Percentiles rank a stretch among this genome's conserved stretches.
phyloP scores from a whole-genome alignment of 176 grass and related monocot species.

The Oryza glaberrima region DNA sequence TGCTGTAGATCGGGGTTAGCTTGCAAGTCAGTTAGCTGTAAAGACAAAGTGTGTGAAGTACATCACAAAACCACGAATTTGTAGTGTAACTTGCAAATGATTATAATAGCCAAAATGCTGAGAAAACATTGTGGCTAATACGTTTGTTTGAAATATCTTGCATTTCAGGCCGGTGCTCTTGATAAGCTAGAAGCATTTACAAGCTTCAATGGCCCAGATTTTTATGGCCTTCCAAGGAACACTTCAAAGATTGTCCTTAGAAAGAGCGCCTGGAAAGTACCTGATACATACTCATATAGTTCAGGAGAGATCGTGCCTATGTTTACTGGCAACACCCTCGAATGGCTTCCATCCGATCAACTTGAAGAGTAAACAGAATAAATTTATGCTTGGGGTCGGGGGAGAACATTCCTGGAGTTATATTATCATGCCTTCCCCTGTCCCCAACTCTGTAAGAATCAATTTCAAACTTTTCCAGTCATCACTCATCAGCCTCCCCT shows the following conservation, averaged over 20 bases:
- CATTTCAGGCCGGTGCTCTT: constrained; percentile 70
- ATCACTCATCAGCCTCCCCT: neutral
- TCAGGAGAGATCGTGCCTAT: constrained; percentile 84
- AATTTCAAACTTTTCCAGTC: neutral
- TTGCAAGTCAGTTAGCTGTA: neutral
- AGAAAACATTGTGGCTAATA: neutral
- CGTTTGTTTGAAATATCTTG: constrained; percentile 18
- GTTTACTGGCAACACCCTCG: constrained; percentile 68
- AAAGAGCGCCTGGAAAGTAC: constrained; percentile 82
- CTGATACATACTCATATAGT: constrained; percentile 54
- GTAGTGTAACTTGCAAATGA: neutral
- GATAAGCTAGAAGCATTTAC: constrained; percentile 92
- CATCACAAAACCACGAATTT: neutral
- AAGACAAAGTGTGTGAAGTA: neutral
- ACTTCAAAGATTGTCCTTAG: constrained; percentile 62
- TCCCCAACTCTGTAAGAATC: neutral
- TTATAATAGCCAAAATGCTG: neutral
- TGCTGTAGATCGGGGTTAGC: neutral
- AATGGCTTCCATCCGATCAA: constrained; percentile 64
- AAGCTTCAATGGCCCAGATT: constrained; percentile 96
- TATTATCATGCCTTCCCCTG: neutral
- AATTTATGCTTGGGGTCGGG: neutral
- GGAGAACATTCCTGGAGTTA: neutral
- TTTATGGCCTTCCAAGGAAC: constrained; percentile 93
- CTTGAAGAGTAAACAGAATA: constrained; percentile 31